Conservation (phyloP, 1,284 basidiomycete species). For the Ustanciosporium gigantosporum region DNA sequence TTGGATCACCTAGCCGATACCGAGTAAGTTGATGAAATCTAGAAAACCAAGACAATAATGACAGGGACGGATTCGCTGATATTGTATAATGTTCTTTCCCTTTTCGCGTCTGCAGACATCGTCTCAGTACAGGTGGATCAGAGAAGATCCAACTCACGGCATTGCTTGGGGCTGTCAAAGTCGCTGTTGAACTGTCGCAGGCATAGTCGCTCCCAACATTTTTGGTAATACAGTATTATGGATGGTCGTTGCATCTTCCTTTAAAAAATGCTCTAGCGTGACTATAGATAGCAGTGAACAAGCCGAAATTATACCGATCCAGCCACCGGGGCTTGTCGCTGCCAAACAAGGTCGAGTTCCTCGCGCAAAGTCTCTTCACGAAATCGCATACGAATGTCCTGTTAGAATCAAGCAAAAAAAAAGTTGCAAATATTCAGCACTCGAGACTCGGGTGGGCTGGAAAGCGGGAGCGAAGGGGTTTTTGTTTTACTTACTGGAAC, state of each 20-base stretch:
- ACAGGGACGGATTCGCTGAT: not conserved
- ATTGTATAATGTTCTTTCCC: not conserved
- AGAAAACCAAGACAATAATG: too few species aligned
- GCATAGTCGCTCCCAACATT: too few species aligned
- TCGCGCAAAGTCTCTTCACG: constrained; percentile 86
- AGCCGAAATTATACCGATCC: too few species aligned
- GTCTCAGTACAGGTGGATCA: constrained; percentile 85
- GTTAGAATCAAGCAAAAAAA: not conserved
- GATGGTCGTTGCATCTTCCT: too few species aligned
- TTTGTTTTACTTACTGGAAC: constrained; percentile 71
- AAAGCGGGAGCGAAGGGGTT: too few species aligned
- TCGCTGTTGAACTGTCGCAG: constrained; percentile 73
- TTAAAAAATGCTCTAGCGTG: too few species aligned
- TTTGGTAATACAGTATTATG: too few species aligned
- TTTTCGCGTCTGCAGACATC: constrained; percentile 69
- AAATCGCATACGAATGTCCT: constrained; percentile 79
- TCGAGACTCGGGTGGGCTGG: too few species aligned
- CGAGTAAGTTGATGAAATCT: constrained; percentile 70
- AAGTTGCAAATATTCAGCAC: not conserved
- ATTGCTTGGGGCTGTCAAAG: constrained; percentile 88
- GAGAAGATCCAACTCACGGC: constrained; percentile 95
- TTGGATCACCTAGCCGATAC: constrained; percentile 81
- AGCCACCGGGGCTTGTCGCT: constrained; percentile 13
- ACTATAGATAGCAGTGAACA: too few species aligned
- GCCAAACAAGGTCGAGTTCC: constrained; percentile 65